Conservation (phyloP, 2,329 filamentous ascomycete genomes). For the Pestalotiopsis sp. region DNA sequence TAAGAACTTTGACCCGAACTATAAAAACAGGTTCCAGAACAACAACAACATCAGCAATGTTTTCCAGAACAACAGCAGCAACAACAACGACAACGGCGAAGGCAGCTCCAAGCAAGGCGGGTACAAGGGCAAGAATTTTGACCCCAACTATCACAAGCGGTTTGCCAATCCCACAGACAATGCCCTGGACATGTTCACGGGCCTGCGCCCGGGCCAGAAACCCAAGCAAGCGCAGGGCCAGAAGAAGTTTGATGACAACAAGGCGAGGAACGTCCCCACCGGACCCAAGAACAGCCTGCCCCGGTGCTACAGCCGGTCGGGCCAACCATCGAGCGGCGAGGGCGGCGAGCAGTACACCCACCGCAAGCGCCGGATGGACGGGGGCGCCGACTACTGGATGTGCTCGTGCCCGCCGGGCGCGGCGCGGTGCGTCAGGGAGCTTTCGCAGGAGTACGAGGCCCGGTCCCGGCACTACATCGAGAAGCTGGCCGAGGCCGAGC, state of each 20-base stretch:
- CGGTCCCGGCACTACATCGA: not conserved
- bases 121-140: conserved; percentile 6
- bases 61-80: not conserved
- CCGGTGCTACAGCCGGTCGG: not conserved
- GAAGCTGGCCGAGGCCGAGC: not conserved
- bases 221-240: not conserved
- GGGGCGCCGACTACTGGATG: not conserved
- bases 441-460: not conserved
- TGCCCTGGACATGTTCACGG: not conserved
- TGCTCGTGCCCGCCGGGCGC: not conserved
- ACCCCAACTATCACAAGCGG: not conserved
- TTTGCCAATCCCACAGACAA: not conserved
- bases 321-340: not conserved
- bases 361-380: not conserved
- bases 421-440: not conserved
- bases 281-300: not conserved
- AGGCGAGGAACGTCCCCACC: not conserved
- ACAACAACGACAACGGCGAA: not conserved
- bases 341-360: not conserved
- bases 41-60: not conserved
- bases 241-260: not conserved
- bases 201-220: not conserved
- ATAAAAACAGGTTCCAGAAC: not conserved
- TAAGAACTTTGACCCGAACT: not conserved
- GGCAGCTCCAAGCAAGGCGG: not conserved